A percentile compares a stretch with the other conserved stretches of the same genome.
phyloP scores from a whole-genome alignment of 345 rosid species.

The Boechera divaricarpa region DNA sequence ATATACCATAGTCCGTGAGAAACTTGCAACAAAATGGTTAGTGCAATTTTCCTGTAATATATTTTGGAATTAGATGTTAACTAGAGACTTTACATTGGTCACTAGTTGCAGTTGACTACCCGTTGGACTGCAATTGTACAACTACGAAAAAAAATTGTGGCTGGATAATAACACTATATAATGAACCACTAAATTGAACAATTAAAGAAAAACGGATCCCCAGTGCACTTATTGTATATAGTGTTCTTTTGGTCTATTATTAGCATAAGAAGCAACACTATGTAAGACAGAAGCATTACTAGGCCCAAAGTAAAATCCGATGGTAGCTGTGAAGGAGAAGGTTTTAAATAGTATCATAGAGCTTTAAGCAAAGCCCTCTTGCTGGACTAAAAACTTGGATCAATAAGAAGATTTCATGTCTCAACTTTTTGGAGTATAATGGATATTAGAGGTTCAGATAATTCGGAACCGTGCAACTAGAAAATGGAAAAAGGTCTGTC shows the following conservation, averaged over 20 bases:
- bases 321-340: slow-evolving; percentile 11
- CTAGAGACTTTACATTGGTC: too few relatives aligned
- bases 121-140: too few relatives aligned
- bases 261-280: slow-evolving; percentile 7
- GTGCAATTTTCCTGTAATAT: too few relatives aligned
- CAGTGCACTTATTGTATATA: too few relatives aligned
- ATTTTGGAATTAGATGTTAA: too few relatives aligned
- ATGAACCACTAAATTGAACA: too few relatives aligned
- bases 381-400: neutral
- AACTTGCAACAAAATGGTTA: neutral
- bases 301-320: slow-evolving; percentile 2
- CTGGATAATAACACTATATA: too few relatives aligned
- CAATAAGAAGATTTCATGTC: slow-evolving; percentile 9
- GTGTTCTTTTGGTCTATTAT: too few relatives aligned
- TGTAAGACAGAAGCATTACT: slow-evolving; percentile 16
- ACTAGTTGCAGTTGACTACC: too few relatives aligned
- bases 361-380: slow-evolving; percentile 3
- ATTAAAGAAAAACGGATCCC: too few relatives aligned
- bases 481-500: neutral
- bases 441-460: slow-evolving; percentile 2
- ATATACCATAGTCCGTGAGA: neutral
- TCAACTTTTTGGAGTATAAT: neutral
- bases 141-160: too few relatives aligned
- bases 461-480: neutral
- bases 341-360: slow-evolving; percentile 20